A percentile compares a stretch with the other conserved stretches of the same genome.
Evolutionary conservation across 257 asterid genomes (phyloP).

Genomic region (Primulina tabacum): DNA sequence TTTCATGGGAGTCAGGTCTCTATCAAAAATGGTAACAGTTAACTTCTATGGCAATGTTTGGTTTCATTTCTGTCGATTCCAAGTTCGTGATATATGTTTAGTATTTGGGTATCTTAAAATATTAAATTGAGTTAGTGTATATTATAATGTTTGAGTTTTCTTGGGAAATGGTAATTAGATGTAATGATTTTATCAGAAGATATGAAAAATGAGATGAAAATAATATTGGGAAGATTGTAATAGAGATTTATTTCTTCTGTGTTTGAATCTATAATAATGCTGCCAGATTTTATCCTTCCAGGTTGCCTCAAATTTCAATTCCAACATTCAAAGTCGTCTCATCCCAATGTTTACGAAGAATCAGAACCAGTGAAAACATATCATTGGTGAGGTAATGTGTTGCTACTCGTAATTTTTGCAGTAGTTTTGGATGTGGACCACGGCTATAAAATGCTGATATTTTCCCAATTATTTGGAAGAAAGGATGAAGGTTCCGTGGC

Average conservation of each 20-base stretch:
- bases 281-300: slow-evolving; percentile 28
- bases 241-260: background rate
- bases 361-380: slow-evolving; percentile 75
- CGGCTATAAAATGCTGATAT: slow-evolving; percentile 33
- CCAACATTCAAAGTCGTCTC: slow-evolving; percentile 66
- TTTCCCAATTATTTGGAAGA: slow-evolving; percentile 57
- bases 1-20: slow-evolving; percentile 73
- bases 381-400: slow-evolving; percentile 70
- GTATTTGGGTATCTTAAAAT: background rate
- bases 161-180: background rate
- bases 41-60: background rate
- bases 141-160: background rate
- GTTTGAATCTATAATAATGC: slow-evolving; percentile 17
- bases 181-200: too few species aligned
- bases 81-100: background rate
- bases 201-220: background rate
- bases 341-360: slow-evolving; percentile 52
- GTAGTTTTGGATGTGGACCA: slow-evolving; percentile 6
- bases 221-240: background rate
- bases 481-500: slow-evolving; percentile 97
- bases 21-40: slow-evolving; percentile 62
- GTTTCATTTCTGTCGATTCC: background rate
- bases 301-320: slow-evolving; percentile 88
- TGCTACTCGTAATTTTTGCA: slow-evolving; percentile 7
- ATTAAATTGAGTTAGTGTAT: background rate